Evolutionary conservation across 768 basidiomycete genomes (phyloP), one percentile per base, ranked within the genome.

Genomic region (Boletus reticulatus): DNA sequence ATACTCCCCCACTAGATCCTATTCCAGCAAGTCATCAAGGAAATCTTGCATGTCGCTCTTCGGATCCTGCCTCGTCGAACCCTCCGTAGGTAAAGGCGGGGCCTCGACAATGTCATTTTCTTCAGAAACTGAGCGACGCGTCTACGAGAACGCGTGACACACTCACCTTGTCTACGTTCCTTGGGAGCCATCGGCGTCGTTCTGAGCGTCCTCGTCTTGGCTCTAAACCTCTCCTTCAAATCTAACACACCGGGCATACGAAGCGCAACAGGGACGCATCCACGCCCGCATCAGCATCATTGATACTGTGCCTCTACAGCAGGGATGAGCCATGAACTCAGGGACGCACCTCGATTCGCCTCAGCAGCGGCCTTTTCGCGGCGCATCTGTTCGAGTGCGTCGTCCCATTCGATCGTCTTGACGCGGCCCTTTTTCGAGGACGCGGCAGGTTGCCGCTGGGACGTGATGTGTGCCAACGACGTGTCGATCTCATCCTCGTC

Each of bases 351-450:
- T 78, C 88, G 76, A 22, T 80, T 80, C 13, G 91, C 90, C 55
- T 92, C 89, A 0, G 89, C 89, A 6, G 80, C 78, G 2, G 80
- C 79, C 63, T 91, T 92, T 58, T 90, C 89, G 20, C 80, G 78
- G 34, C 72, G 80, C 76, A 93, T 73, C 36, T 80, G 76, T 32
- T 90, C 88, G 3, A 92, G 70, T 27, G 80, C 73, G 4, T 76
- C 73, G 57, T 88, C 83, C 90, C 90, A 93, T 50, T 80, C 80
- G 19, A 93, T 81, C 50, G 77, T 69, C 56, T 84, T 78, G 0
- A 83, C 68, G 43, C 82, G 85, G 0, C 88, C 88, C 64, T 92
- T 92, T 65, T 74, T 81, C 5, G 76, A 71, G 14, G 68, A 67
- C 0, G 51, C 43, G 9, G 62, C 22, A 4, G 55, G 55, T 16